These are phyloP conservation scores for Ambispora gerdemannii DNA, from an alignment of 192 early-diverging fungal genomes.

Conservation along the genomic window DNA sequence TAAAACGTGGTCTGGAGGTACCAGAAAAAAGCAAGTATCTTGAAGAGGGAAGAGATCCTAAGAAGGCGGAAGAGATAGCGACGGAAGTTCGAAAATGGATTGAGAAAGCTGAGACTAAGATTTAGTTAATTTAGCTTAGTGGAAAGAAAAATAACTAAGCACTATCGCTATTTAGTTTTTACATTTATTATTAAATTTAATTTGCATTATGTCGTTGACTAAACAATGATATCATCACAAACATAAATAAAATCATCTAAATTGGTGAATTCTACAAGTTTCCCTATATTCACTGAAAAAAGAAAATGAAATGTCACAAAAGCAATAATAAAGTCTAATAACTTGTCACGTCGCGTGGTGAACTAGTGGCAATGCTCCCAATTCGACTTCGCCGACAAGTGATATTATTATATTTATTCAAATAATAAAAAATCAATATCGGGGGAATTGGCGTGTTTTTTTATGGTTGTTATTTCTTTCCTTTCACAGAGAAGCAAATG, in stretches of 20 bases:
- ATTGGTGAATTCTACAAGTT: too few relatives aligned
- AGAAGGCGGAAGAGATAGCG: background rate
- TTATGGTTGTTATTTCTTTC: background rate
- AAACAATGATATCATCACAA: too few relatives aligned
- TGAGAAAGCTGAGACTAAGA: too few relatives aligned
- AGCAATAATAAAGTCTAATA: conserved; percentile 53
- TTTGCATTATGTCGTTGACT: too few relatives aligned
- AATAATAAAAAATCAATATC: conserved; percentile 22
- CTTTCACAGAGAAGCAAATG: background rate
- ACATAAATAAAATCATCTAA: too few relatives aligned
- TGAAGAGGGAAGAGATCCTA: background rate
- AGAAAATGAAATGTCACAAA: too few relatives aligned
- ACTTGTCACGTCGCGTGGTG: conserved; percentile 81
- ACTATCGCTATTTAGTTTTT: too few relatives aligned
- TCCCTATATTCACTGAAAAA: too few relatives aligned
- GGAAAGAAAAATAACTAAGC: too few relatives aligned
- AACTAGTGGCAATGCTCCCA: conserved; percentile 65
- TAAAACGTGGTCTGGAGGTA: conserved; percentile 37
- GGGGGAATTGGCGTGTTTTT: background rate
- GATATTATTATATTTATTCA: too few relatives aligned
- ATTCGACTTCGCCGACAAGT: conserved; percentile 54
- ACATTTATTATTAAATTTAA: too few relatives aligned
- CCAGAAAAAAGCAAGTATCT: background rate
- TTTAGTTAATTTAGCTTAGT: too few relatives aligned
- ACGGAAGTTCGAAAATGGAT: background rate